Evolutionary conservation across 148 eudicot genomes (phyloP), one percentile per base, ranked within the genome.

Genomic region (Silene latifolia): DNA sequence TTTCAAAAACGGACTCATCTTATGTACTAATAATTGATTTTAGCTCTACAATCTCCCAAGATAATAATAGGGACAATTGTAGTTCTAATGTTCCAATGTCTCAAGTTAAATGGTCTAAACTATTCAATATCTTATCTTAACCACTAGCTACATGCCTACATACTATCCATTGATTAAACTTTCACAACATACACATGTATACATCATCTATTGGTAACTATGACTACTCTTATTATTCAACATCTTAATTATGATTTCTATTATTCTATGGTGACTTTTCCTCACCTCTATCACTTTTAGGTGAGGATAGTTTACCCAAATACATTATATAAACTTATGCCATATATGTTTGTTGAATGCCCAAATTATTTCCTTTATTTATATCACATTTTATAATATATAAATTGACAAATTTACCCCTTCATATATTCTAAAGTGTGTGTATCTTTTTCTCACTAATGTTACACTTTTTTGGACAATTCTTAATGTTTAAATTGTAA

Each of bases 271-370:
- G 21, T 70, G 32, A 66, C 53, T 18, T 63, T 47, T 62, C 14
- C 32, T 35, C 25, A 57, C 61, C 27, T 60, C 15, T n/a, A 53
- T 15, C 27, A 23, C 65, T 78, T 73, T 61, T 79, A 79, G 78
- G 78, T 79, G 59, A 69, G 74, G 29, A 69, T 73, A 47, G 81
- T 62, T 78, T 57, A 78, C 72, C 77, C 77, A 67, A 58, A 73
- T 23, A 65, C 32, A 46, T 15, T 42, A 24, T 23, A 44, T 47
- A 47, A 11, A 51, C 12, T 18, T 7, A 48, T 4, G n/a, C 5
- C 58, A 47, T 47, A 7, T 69, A 48, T 69, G 68, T 64, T 63
- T 17, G 17, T 24, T 63, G 27, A 63, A 63, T 32, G 20, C 27
- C 27, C 7, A 15, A 39, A 39, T 39, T 39, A 39, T 29, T 64